Base-by-base conservation (phyloP, 2,329 filamentous ascomycete genomes). In the Fusarium buxicola region DNA sequence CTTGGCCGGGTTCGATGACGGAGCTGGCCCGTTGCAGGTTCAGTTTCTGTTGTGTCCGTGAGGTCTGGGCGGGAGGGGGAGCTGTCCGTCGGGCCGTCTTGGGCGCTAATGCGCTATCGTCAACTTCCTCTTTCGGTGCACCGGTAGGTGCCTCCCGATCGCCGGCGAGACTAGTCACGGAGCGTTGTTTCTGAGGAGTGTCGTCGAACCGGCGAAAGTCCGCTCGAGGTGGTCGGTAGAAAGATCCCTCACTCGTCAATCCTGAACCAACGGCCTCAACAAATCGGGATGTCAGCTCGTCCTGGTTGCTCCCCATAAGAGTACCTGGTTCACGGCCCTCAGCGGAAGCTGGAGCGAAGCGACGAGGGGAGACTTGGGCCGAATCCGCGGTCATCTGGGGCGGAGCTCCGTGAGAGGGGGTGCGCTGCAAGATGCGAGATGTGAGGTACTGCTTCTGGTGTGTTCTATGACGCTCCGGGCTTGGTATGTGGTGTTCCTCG, bases 21-120 rank as follows among this genome's bases (percentile, higher is more conserved):
- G 89, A 91, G 71, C 88, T 90, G 27, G 89, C 89, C 32, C 90
- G 84, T 71, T 92, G 89, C 2, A 92, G 81, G 76, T 91, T 89
- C 12, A 92, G 80, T 69, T 92, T 92, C 73, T 92, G 89, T 75
- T 92, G 89, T 1, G 89, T 91, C 12, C 90, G 83, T 50, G 88
- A 91, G 64, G 85, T 82, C 57, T 86, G 83, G 1, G 82, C 81
- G 1, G 81, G 74, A 1, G 77, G 77, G 2, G 76, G 76, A 15
- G 69, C 80, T 62, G 65, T 76, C 62, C 77, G 75, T 67, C 69
- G 76, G 68, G 63, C 79, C 69, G 72, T 74, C 71, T 78, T 79
- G 24, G 81, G 82, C 4, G 81, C 78, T 12, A 86, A 72, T 31
- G 79, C 81, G 54, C 81, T 83, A 51, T 80, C 77, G 10, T 78